Base-by-base conservation (phyloP, 768 basidiomycete genomes). In the Holtermanniella nyarrowii region DNA sequence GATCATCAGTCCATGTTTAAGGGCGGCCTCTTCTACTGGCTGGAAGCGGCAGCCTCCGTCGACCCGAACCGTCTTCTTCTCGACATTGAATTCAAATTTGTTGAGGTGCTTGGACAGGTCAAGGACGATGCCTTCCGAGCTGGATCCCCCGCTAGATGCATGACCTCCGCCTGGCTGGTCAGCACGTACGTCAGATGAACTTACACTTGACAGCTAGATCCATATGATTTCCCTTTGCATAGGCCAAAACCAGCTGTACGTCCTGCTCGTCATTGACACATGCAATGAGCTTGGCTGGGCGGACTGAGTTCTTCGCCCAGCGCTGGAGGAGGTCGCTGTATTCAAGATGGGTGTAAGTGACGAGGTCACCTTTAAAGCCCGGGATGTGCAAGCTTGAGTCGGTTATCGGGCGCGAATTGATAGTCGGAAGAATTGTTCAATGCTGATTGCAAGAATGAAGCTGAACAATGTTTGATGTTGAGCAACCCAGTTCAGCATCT, bases 131-230 rank as follows among this genome's bases (percentile, higher is more conserved):
- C 79, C 78, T 26, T 73, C 75, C 23, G 77, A 70, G 21, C 58
- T 58, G 4, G 78, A 78, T 2, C 77, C 77, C 3, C 75, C 69
- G 4, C 75, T 77, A 20, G 73, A 59, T 3, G 73, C 54, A 55
- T 66, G 76, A 54, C 79, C 78, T 0, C 78, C 78, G 3, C 78
- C 79, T n/a, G n/a, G n/a, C n/a, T n/a, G n/a, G 11, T 68, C 57
- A 42, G 60, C n/a, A n/a, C n/a, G n/a, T n/a, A 26, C 48, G n/a
- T 18, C 12, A 20, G 49, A 5, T n/a, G n/a, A 25, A n/a, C 14
- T 26, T 23, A 54, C 53, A 49, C 49, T 46, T 54, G n/a, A 79
- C 69, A 7, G 76, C 77, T 21, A 79, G n/a, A 69, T 65, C 65
- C 3, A 78, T 59, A 2, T 61, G 53, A 25, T 74, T 68, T 4